These are phyloP conservation scores for Coemansia sp. DNA, from an alignment of 192 early-diverging fungal species.

Conservation along the genomic window DNA sequence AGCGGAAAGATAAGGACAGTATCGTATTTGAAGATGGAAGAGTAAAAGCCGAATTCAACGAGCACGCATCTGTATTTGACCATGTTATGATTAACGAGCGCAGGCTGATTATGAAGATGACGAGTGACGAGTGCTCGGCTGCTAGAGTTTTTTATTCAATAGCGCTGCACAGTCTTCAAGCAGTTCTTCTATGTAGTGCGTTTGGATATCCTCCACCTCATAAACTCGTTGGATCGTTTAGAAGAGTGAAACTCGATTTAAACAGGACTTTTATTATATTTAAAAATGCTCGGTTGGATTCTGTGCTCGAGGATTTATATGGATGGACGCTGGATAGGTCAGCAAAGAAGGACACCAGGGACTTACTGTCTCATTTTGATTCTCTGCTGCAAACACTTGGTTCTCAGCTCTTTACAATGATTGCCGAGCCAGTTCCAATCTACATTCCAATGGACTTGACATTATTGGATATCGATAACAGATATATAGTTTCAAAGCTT, in stretches of 20 bases:
- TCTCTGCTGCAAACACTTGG: no score
- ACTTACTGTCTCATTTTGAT: no score
- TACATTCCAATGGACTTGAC: no score
- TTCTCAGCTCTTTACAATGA: no score
- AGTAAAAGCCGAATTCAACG: no score
- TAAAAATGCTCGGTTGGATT: conserved; percentile 7
- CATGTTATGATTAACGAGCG: conserved; percentile 15
- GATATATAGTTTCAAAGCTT: no score
- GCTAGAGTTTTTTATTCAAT: conserved; percentile 24
- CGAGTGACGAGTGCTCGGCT: conserved; percentile 34
- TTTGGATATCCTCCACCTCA: conserved; percentile 28
- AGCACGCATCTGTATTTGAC: background rate
- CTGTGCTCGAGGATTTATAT: conserved; percentile 1
- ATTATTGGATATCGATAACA: no score
- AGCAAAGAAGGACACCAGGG: no score
- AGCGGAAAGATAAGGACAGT: background rate
- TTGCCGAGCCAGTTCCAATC: no score
- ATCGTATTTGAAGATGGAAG: background rate
- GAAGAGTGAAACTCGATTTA: background rate
- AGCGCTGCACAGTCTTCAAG: conserved; percentile 27
- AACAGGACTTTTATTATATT: conserved; percentile 5
- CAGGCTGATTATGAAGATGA: conserved; percentile 5
- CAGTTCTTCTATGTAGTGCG: conserved; percentile 13
- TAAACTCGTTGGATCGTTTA: conserved; percentile 22
- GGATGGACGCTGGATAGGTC: no score